phyloP scores from a whole-genome alignment of 352 stramenopile genomes.

The Blastocystis sp. region DNA sequence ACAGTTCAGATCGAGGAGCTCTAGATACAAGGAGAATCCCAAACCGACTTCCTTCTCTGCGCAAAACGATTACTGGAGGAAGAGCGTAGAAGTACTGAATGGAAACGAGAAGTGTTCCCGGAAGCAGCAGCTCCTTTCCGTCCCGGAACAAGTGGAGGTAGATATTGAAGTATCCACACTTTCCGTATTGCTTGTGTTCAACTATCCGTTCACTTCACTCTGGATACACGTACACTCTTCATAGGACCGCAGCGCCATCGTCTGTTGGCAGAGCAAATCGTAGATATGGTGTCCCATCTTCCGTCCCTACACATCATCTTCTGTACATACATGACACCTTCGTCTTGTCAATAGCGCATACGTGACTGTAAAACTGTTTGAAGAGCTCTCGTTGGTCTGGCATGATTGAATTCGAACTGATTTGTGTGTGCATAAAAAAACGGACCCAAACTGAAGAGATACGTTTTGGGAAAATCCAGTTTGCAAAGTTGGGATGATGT shows the following conservation, averaged over 20 bases:
- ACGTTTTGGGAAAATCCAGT: too few relatives aligned
- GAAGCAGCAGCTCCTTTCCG: not conserved
- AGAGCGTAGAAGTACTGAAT: not conserved
- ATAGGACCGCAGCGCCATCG: not conserved
- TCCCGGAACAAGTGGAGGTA: not conserved
- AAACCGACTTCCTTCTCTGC: not conserved
- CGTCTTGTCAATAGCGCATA: not conserved
- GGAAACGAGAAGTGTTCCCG: not conserved
- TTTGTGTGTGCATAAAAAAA: too few relatives aligned
- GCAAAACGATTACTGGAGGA: not conserved
- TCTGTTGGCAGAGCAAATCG: not conserved
- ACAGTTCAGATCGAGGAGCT: not conserved
- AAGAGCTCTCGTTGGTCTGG: not conserved
- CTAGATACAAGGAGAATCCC: not conserved
- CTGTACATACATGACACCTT: not conserved
- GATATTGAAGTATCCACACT: not conserved
- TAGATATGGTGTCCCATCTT: not conserved
- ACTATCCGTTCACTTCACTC: not conserved
- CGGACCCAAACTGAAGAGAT: not conserved
- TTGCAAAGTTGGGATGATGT: too few relatives aligned
- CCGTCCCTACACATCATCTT: not conserved
- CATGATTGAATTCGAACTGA: too few relatives aligned
- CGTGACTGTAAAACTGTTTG: not conserved
- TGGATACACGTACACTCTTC: not conserved
- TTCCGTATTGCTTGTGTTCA: not conserved